phyloP scores from a whole-genome alignment of 225 moss, liverwort and hornwort genomes.

The Lunularia cruciata region DNA sequence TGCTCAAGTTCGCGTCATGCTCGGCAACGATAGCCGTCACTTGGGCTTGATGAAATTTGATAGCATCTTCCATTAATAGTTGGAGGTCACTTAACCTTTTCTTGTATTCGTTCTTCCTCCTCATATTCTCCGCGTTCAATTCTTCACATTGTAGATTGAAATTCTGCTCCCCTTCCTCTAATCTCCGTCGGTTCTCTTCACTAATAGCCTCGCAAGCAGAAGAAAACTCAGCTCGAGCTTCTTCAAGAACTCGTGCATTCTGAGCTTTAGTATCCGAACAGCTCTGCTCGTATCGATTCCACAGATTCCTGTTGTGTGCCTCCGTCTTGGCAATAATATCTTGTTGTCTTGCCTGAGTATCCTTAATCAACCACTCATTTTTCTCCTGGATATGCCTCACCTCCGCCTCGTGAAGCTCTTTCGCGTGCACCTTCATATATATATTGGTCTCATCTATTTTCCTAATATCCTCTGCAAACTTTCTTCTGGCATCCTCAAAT shows the following conservation, averaged over 20 bases:
- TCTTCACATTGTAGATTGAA: slow-evolving; percentile 28
- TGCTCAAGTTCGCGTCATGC: slow-evolving; percentile 38
- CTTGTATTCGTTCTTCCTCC: slow-evolving; percentile 23
- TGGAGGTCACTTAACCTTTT: slow-evolving; percentile 18
- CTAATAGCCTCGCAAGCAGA: slow-evolving; percentile 18
- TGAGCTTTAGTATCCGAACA: slow-evolving; percentile 20
- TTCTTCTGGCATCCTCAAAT: slow-evolving; percentile 17
- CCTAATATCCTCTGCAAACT: slow-evolving; percentile 29
- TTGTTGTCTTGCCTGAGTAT: slow-evolving; percentile 23
- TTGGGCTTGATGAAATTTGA: slow-evolving; percentile 33
- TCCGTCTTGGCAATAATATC: slow-evolving; percentile 14
- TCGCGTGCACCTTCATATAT: slow-evolving; percentile 19
- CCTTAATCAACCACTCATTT: slow-evolving; percentile 14
- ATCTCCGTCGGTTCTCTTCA: slow-evolving; percentile 25
- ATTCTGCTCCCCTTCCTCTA: slow-evolving; percentile 34
- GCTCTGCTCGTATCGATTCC: slow-evolving; percentile 28
- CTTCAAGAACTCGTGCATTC: slow-evolving; percentile 29
- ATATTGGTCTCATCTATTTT: slow-evolving; percentile 24
- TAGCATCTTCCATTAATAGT: slow-evolving; percentile 24
- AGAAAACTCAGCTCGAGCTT: slow-evolving; percentile 29
- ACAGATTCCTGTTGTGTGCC: slow-evolving; percentile 17
- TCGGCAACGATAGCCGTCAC: slow-evolving; percentile 27
- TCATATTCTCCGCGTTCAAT: slow-evolving; percentile 22
- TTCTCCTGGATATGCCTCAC: slow-evolving; percentile 24
- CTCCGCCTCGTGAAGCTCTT: slow-evolving; percentile 28